Base-by-base conservation (phyloP, 2,329 filamentous ascomycete species). In the Cryphonectria radicalis region DNA sequence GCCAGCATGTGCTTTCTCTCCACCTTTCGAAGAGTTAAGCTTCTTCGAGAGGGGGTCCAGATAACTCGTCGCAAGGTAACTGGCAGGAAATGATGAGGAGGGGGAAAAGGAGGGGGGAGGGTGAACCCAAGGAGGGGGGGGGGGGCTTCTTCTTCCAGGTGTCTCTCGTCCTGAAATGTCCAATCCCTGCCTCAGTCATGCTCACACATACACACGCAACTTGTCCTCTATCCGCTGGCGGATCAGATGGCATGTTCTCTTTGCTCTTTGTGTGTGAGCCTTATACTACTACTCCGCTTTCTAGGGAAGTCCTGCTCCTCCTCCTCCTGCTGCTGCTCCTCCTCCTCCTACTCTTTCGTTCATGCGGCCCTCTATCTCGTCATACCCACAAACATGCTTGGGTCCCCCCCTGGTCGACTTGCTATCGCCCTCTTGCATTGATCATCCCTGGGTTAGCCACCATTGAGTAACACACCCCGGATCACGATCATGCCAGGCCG, bases 11-110 rank as follows among this genome's bases (percentile, higher is more conserved):
- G 57, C 42, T 32, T 32, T 42, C 7, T 63, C 67, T 37, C 11
- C 46, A 50, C 46, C n/a, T 46, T 68, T 66, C 70, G 37, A 55
- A 67, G 50, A 63, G 40, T 63, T 60, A 32, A 17, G 69, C 62
- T 71, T 65, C 65, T 22, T 72, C n/a, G 11, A 59, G 37, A 19
- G 63, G 22, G 46, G 46, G 6, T 7, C 35, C 40, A 66, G 72
- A 73, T 73, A 73, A 73, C 70, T 72, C 43, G 62, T 72, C 63
- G 72, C 64, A 46, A 72, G 70, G 60, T 73, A 50, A 73, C 68
- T 73, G 72, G 70, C 63, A 67, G 68, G 42, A 67, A 28, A n/a
- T 2, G 19, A 10, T 50, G 46, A 50, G 22, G 46, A 50, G 46
- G 43, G 19, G 46, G 6, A 19, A 7, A 50, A n/a, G 10, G 46